phyloP scores from a whole-genome alignment of 331 rosid genomes.

The Telfairia occidentalis region DNA sequence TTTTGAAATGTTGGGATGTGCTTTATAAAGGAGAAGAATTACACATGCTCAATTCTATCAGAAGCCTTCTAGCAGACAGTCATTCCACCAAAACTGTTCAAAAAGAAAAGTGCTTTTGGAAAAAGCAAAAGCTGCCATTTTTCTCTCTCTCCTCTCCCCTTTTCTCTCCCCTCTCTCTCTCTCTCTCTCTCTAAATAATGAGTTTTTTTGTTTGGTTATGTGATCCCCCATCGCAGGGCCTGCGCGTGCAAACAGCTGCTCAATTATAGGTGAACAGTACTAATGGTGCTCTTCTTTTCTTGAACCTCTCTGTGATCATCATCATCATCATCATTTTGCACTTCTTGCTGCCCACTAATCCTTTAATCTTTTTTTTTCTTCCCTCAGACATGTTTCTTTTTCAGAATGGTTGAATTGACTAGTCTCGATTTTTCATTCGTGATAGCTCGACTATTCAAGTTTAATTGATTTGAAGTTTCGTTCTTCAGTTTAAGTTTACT shows the following conservation, averaged over 20 bases:
- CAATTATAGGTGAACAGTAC: conserved; percentile 5
- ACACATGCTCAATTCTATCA: not conserved
- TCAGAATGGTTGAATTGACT: not conserved
- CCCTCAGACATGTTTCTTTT: not conserved
- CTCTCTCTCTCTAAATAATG: conserved; percentile 14
- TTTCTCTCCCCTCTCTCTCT: not conserved
- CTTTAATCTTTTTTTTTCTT: not conserved
- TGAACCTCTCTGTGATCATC: not conserved
- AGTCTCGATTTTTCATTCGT: not conserved
- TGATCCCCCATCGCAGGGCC: conserved; percentile 1
- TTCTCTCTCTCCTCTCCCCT: conserved; percentile 20
- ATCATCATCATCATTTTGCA: not conserved
- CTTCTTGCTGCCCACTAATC: not conserved
- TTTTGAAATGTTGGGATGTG: not conserved
- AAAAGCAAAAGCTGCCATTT: conserved; percentile 87
- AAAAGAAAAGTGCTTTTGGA: conserved; percentile 48
- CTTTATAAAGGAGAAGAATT: not conserved
- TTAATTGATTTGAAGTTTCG: not conserved
- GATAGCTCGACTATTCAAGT: not conserved
- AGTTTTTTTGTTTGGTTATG: not conserved
- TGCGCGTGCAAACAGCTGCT: conserved; percentile 10
- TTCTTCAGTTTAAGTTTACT: not conserved
- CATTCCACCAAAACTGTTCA: conserved; percentile 55
- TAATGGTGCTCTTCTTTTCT: not conserved
- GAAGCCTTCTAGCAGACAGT: conserved; percentile 40